phyloP scores from a whole-genome alignment of 2,329 filamentous ascomycete species.

The Samsoniella hepiali region DNA sequence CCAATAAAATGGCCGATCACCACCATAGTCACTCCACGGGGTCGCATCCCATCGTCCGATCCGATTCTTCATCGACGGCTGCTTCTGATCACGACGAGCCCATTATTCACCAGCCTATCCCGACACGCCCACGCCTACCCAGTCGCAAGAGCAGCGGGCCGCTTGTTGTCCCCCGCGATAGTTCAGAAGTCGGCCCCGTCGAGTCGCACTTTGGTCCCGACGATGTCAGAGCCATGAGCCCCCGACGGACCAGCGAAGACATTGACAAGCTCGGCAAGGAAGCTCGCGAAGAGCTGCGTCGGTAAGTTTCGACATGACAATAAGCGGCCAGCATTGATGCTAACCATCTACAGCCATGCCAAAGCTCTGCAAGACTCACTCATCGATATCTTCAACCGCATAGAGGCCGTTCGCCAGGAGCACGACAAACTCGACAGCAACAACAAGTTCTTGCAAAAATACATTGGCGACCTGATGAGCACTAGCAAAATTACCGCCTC shows the following conservation, averaged over 20 bases:
- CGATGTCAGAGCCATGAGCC: conserved; percentile 93
- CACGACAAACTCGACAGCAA: conserved; percentile 96
- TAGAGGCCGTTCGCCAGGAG: conserved; percentile 90
- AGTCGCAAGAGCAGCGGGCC: conserved; percentile 78
- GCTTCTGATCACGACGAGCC: conserved; percentile 37
- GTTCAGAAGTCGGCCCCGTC: conserved; percentile 66
- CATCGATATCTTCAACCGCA: conserved; percentile 83
- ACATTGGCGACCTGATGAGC: conserved; percentile 94
- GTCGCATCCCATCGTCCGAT: conserved; percentile 36
- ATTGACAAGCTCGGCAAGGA: conserved; percentile 83
- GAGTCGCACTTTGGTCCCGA: conserved; percentile 77
- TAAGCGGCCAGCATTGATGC: conserved; percentile 18
- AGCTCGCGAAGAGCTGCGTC: conserved; percentile 64
- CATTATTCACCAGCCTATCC: conserved; percentile 49
- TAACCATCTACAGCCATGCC: conserved; percentile 64
- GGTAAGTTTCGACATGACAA: conserved; percentile 37
- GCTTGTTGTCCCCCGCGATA: conserved; percentile 77
- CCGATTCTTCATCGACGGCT: conserved; percentile 34
- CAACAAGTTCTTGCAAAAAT: conserved; percentile 96
- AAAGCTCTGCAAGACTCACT: conserved; percentile 86
- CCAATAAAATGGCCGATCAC: conserved; percentile 24
- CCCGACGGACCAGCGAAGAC: conserved; percentile 84
- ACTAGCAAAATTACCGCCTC: conserved; percentile 69
- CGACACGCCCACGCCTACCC: conserved; percentile 63
- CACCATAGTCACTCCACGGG: conserved; percentile 23